These are phyloP conservation scores for Saccharum hybrid DNA, from an alignment of 202 grass and related monocot genomes.

Conservation along the genomic window DNA sequence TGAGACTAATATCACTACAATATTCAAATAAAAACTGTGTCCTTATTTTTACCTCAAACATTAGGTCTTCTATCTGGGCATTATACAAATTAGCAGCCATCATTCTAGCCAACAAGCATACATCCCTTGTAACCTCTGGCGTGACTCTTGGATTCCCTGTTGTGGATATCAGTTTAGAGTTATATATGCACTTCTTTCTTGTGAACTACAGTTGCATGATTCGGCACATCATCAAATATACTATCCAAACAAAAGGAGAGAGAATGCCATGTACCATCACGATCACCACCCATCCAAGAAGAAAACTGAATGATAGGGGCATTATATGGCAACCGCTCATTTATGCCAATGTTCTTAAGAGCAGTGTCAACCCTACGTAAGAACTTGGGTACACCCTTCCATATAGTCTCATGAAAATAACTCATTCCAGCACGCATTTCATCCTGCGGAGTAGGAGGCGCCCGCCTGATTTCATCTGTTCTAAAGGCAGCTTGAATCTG, in stretches of 20 bases:
- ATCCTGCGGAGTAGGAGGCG: conserved; percentile 88
- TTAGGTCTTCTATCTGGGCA: conserved; percentile 92
- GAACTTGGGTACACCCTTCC: conserved; percentile 94
- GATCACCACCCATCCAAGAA: conserved; percentile 98
- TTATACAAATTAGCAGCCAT: conserved; percentile 96
- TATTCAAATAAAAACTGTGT: conserved; percentile 9
- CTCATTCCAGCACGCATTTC: conserved; percentile 96
- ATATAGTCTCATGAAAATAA: conserved; percentile 99
- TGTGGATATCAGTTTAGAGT: conserved; percentile 50
- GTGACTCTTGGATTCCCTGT: conserved; percentile 97
- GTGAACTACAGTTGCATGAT: conserved; percentile 25
- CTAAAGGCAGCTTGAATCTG: conserved; percentile 98
- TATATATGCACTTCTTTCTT: neutral
- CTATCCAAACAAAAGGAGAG: neutral
- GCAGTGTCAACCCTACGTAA: conserved; percentile 90
- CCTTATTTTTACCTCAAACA: conserved; percentile 83
- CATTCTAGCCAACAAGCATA: conserved; percentile 93
- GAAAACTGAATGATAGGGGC: conserved; percentile 94
- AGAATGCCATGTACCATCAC: conserved; percentile 69
- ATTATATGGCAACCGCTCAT: conserved; percentile 88
- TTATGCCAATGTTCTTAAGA: conserved; percentile 90
- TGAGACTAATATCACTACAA: conserved; percentile 29
- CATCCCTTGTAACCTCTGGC: conserved; percentile 95
- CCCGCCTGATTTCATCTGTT: conserved; percentile 90
- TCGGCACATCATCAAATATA: conserved; percentile 12